These are phyloP conservation scores for Musa balbisiana DNA, from an alignment of 202 grass and related monocot species.

Conservation along the genomic window DNA sequence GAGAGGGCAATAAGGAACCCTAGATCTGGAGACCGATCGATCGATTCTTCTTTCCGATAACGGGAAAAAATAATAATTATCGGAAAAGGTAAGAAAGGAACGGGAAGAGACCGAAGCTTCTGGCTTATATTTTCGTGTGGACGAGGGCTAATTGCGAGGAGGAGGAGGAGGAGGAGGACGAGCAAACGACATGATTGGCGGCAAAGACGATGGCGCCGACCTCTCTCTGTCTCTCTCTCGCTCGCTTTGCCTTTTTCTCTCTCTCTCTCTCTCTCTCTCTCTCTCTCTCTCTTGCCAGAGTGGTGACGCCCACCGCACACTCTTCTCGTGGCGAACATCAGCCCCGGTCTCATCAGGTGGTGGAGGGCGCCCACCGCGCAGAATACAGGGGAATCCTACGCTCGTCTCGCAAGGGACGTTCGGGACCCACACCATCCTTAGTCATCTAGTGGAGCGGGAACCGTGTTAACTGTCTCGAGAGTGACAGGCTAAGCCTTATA, in stretches of 20 bases:
- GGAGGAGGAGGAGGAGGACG: background rate
- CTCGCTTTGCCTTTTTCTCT: background rate
- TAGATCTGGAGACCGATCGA: conserved; percentile 44
- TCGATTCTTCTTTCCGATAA: conserved; percentile 40
- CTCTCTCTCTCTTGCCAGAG: too few relatives aligned
- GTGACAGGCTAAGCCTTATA: too few relatives aligned
- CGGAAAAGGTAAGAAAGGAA: conserved; percentile 23
- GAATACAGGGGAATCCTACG: too few relatives aligned
- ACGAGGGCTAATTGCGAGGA: conserved; percentile 17
- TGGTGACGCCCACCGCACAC: too few relatives aligned
- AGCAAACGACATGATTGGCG: conserved; percentile 39
- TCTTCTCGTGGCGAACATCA: too few relatives aligned
- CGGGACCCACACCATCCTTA: too few relatives aligned
- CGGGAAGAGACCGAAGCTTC: background rate
- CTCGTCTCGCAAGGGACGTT: too few relatives aligned
- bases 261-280: background rate
- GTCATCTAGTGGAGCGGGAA: too few relatives aligned
- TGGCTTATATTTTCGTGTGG: background rate
- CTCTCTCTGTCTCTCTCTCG: background rate
- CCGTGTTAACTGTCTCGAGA: too few relatives aligned
- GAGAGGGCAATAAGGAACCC: conserved; percentile 26
- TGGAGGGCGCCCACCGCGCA: too few relatives aligned
- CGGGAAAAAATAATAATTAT: conserved; percentile 24
- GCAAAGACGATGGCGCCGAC: conserved; percentile 46
- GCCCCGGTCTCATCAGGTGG: too few relatives aligned